These are phyloP conservation scores for Boletellus ananiceps DNA, from an alignment of 768 basidiomycete genomes.

Conservation along the genomic window DNA sequence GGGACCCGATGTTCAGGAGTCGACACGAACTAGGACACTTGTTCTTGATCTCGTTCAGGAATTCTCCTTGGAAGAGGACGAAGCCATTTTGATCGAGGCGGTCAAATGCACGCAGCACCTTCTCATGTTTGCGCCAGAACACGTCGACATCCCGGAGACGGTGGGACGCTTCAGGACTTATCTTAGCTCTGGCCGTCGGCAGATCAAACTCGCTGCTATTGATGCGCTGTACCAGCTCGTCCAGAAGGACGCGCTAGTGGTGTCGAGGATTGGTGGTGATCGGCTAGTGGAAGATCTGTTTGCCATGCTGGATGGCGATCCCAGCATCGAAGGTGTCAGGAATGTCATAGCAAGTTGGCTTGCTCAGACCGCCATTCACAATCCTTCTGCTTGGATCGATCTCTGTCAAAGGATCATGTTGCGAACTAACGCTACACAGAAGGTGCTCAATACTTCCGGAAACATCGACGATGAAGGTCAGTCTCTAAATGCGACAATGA, in stretches of 20 bases:
- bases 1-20: slow-evolving; percentile 94
- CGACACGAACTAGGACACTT: slow-evolving; percentile 68
- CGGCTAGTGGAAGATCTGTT: slow-evolving; percentile 92
- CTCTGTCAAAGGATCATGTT: slow-evolving; percentile 97
- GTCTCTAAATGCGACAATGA: slow-evolving; percentile 66
- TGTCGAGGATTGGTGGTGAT: slow-evolving; percentile 94
- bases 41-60: slow-evolving; percentile 83
- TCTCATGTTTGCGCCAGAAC: slow-evolving; percentile 89
- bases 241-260: slow-evolving; percentile 85
- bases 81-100: slow-evolving; percentile 86
- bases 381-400: slow-evolving; percentile 97
- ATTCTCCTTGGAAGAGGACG: slow-evolving; percentile 81
- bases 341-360: slow-evolving; percentile 94
- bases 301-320: slow-evolving; percentile 91
- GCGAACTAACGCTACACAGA: slow-evolving; percentile 81
- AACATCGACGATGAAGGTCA: slow-evolving; percentile 90
- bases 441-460: slow-evolving; percentile 56
- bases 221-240: slow-evolving; percentile 96
- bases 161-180: slow-evolving; percentile 75
- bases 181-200: slow-evolving; percentile 74
- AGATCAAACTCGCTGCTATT: slow-evolving; percentile 90
- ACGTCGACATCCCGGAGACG: slow-evolving; percentile 75
- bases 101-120: slow-evolving; percentile 96
- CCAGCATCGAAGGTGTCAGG: slow-evolving; percentile 87
- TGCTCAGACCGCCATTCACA: slow-evolving; percentile 86